Conservation (phyloP, 2,329 filamentous ascomycete genomes). For the Cladophialophora immunda region DNA sequence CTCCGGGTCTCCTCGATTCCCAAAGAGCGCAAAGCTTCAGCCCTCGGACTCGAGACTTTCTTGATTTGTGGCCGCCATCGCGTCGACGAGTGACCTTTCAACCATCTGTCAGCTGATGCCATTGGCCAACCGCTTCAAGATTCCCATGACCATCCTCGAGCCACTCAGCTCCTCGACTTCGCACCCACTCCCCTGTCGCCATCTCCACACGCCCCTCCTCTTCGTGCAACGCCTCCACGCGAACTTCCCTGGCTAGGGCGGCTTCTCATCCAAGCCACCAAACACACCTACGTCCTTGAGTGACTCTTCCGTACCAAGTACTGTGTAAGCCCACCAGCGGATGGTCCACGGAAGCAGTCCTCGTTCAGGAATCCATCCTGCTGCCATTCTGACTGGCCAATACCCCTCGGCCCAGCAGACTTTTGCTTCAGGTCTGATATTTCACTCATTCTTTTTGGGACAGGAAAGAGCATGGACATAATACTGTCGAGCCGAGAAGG, state of each 20-base stretch:
- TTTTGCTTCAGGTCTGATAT: slow-evolving; percentile 13
- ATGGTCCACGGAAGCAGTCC: slow-evolving; percentile 1
- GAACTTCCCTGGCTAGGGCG: slow-evolving; percentile 2
- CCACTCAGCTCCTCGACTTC: slow-evolving; percentile 9
- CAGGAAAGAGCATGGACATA: not conserved
- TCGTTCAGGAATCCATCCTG: not conserved
- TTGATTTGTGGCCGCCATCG: slow-evolving; percentile 14
- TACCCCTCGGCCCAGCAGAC: slow-evolving; percentile 1
- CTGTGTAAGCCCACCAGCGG: slow-evolving; percentile 1
- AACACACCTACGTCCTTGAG: not conserved
- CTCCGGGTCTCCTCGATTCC: slow-evolving; percentile 17
- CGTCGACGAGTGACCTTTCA: slow-evolving; percentile 19
- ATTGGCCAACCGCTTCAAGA: slow-evolving; percentile 25
- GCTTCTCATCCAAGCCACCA: not conserved
- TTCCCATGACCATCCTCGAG: slow-evolving; percentile 25
- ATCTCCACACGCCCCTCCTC: not conserved
- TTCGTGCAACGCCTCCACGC: not conserved
- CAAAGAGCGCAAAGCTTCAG: slow-evolving; percentile 19
- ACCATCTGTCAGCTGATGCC: slow-evolving; percentile 32
- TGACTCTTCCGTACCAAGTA: not conserved
- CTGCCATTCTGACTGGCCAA: not conserved
- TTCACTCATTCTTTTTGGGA: not conserved
- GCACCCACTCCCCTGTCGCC: slow-evolving; percentile 15
- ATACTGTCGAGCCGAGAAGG: not conserved
- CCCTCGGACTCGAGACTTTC: slow-evolving; percentile 4